These are phyloP conservation scores for Rubia occidens DNA, from an alignment of 305 asterid genomes.

Conservation along the genomic window DNA sequence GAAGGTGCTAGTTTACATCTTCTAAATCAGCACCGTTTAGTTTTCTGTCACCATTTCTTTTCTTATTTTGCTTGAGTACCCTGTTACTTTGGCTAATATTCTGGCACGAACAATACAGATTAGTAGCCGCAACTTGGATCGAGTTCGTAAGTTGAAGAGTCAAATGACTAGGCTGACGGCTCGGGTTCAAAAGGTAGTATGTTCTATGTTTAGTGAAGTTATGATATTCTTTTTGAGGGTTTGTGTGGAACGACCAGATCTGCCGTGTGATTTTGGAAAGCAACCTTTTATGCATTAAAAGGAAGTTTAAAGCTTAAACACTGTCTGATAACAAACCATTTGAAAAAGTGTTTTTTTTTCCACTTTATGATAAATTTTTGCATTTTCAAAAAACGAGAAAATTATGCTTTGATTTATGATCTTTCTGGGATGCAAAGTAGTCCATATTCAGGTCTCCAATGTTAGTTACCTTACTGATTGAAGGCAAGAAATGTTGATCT, in stretches of 20 bases:
- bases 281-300: not conserved
- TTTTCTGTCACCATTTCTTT: not conserved
- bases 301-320: not conserved
- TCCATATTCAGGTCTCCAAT: too few species aligned
- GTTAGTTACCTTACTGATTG: not conserved
- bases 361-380: too few species aligned
- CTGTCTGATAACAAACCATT: not conserved
- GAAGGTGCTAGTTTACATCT: slow-evolving; percentile 38
- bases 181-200: slow-evolving; percentile 78
- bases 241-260: not conserved
- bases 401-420: not conserved
- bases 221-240: not conserved
- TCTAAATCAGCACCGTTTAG: not conserved
- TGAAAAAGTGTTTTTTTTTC: not conserved
- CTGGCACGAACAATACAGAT: slow-evolving; percentile 33
- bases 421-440: not conserved
- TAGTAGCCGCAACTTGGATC: slow-evolving; percentile 83
- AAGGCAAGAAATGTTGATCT: not conserved
- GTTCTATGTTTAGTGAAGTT: not conserved
- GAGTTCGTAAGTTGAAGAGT: slow-evolving; percentile 81
- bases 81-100: not conserved
- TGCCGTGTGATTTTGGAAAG: not conserved
- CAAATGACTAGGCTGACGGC: slow-evolving; percentile 93
- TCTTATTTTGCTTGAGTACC: not conserved
- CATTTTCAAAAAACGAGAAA: too few species aligned